Evolutionary conservation across 2,329 filamentous ascomycete species (phyloP).

Genomic region (Xylariales sp.): DNA sequence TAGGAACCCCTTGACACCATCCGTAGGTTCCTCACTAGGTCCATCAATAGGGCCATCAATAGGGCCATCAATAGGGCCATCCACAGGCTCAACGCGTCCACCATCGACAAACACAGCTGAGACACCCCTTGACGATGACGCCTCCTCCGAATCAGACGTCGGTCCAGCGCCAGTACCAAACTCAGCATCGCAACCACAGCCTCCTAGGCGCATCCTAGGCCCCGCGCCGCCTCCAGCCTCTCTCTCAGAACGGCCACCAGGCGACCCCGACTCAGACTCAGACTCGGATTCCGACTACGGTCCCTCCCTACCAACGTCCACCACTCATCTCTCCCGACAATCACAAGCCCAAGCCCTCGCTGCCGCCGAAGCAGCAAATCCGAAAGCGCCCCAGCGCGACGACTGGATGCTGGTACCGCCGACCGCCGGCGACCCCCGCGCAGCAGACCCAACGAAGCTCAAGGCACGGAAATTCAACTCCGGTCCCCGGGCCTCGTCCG

Average conservation of each 20-base stretch:
- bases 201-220: conserved; percentile 31
- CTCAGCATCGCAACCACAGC: conserved; percentile 9
- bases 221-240: conserved; percentile 38
- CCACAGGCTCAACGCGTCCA: conserved; percentile 15
- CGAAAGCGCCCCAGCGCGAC: conserved; percentile 61
- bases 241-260: conserved; percentile 33
- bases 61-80: conserved; percentile 5
- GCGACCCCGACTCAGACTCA: conserved; percentile 22
- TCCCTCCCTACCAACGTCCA: conserved; percentile 49
- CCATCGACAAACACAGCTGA: conserved; percentile 20
- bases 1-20: too few species aligned
- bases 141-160: conserved; percentile 12
- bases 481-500: conserved; percentile 36
- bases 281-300: conserved; percentile 53
- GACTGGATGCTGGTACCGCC: conserved; percentile 80
- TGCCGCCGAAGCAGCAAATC: conserved; percentile 25
- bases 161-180: conserved; percentile 14
- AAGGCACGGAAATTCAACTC: conserved; percentile 79
- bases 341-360: conserved; percentile 21
- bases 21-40: conserved; percentile 10
- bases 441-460: conserved; percentile 77
- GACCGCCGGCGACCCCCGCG: conserved; percentile 47
- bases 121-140: conserved; percentile 16
- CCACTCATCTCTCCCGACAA: conserved; percentile 22
- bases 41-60: conserved; percentile 9